Conservation (phyloP, 805 yeast species). For the Hanseniaspora lachancei region DNA sequence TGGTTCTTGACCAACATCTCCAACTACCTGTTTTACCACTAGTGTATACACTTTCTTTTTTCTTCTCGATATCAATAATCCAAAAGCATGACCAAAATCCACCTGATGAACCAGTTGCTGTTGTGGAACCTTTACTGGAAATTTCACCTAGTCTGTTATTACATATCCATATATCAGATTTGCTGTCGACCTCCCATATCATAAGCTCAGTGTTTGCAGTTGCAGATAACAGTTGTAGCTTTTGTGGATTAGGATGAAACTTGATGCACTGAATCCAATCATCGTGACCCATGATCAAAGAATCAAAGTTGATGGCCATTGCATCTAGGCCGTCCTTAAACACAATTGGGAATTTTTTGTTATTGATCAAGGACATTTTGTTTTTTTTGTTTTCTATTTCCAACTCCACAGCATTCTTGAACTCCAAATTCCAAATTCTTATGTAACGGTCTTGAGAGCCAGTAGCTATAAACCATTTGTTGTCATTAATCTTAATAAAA, state of each 20-base stretch:
- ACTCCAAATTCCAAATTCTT: constrained; percentile 71
- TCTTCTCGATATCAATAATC: constrained; percentile 33
- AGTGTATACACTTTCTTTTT: constrained; percentile 47
- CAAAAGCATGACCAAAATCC: constrained; percentile 62
- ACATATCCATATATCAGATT: constrained; percentile 85
- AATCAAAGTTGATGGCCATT: constrained; percentile 68
- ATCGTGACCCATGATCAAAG: constrained; percentile 92
- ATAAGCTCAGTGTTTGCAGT: constrained; percentile 89
- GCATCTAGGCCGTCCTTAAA: constrained; percentile 31
- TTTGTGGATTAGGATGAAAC: constrained; percentile 49
- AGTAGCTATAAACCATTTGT: constrained; percentile 58
- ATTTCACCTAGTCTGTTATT: constrained; percentile 74
- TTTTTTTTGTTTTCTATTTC: constrained; percentile 14
- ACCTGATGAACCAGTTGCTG: constrained; percentile 91
- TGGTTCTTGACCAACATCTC: constrained; percentile 50
- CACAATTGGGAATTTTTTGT: constrained; percentile 47
- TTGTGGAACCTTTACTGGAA: constrained; percentile 90
- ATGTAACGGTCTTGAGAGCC: constrained; percentile 91
- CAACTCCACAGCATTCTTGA: constrained; percentile 43
- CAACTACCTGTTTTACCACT: constrained; percentile 89
- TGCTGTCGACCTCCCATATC: constrained; percentile 81
- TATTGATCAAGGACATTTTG: constrained; percentile 45
- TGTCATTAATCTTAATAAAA: constrained; percentile 37
- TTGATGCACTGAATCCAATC: constrained; percentile 84
- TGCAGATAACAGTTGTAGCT: constrained; percentile 54